Evolutionary conservation across 352 stramenopile species (phyloP).

Genomic region (Globisporangium barbulae): DNA sequence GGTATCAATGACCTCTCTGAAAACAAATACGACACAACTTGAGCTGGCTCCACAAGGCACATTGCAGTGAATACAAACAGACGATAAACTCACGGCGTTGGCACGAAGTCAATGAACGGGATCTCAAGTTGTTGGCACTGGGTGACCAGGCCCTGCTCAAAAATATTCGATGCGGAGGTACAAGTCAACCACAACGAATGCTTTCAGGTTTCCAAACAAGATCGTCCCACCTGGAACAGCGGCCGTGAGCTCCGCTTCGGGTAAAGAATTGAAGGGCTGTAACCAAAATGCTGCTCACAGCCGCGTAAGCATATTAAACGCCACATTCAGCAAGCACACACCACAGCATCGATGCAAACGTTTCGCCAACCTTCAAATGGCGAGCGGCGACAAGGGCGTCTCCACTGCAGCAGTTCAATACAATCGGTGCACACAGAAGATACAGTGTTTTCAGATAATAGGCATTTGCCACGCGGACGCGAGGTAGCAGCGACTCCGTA

Average conservation of each 20-base stretch:
- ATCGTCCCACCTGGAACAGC: slow-evolving; percentile 66
- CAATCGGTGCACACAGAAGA: neutral
- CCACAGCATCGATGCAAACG: neutral
- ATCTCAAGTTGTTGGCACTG: slow-evolving; percentile 80
- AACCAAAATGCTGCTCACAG: slow-evolving; percentile 91
- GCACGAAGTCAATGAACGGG: slow-evolving; percentile 59
- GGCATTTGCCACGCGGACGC: too few species aligned
- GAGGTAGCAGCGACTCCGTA: neutral
- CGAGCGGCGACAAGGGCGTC: slow-evolving; percentile 98
- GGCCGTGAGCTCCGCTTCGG: slow-evolving; percentile 87
- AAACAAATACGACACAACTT: neutral
- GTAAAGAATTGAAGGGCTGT: slow-evolving; percentile 92
- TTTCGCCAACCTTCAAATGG: slow-evolving; percentile 86
- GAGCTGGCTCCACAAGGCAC: neutral
- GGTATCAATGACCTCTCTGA: slow-evolving; percentile 42
- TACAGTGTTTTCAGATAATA: neutral
- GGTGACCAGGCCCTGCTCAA: slow-evolving; percentile 56
- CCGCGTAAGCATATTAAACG: neutral
- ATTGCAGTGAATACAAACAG: neutral
- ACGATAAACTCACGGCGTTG: slow-evolving; percentile 28
- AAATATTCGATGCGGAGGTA: neutral
- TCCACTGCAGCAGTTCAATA: slow-evolving; percentile 44
- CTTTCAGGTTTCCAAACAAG: neutral
- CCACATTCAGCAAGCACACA: neutral
- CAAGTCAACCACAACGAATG: neutral